Evolutionary conservation across 2,329 filamentous ascomycete genomes (phyloP), one percentile per base, ranked within the genome.

Genomic region (Neofusicoccum ribis): DNA sequence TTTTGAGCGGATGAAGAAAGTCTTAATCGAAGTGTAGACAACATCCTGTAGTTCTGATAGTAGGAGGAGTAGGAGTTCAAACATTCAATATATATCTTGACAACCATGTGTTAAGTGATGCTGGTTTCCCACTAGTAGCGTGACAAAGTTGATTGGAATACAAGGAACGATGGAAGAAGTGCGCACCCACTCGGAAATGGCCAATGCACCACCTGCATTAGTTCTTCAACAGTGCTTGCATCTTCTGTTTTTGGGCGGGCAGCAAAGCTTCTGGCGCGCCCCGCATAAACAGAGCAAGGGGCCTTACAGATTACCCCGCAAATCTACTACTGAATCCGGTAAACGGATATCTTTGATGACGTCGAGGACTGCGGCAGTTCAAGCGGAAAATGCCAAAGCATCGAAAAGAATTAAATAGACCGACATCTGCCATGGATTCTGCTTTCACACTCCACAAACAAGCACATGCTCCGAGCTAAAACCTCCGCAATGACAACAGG

Each of bases 401-500:
- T 14, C 8, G 27, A 34, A 50, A 36, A 3, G 17, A 49, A 34
- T n/a, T 34, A 34, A 50, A 34, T 49, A 49, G 46, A 27, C 7
- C 23, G 2, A n/a, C 1, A 31, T 6, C 11, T 34, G 12, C 27
- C 23, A 23, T 23, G 3, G 3, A 23, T 23, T 23, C 5, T 12
- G 4, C 12, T 6, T 31, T 8, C 1, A 9, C 5, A 14, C 9
- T 50, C 9, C 47, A 14, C 47, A 11, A 14, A 5, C 3, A 50
- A 12, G 27, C 23, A 36, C 34, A 56, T 56, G 51, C 36, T 56
- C 34, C 51, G 51, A 11, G 6, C 54, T 17, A 15, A 2, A 59
- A 43, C n/a, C 9, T 2, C 37, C 37, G 39, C 54, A 46, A 59
- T 59, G 54, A 4, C 54, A 11, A 58, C 64, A 3, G 72, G 72